Evolutionary conservation across 1,284 basidiomycete genomes (phyloP).

Genomic region (Cryptococcus maquisensis): DNA sequence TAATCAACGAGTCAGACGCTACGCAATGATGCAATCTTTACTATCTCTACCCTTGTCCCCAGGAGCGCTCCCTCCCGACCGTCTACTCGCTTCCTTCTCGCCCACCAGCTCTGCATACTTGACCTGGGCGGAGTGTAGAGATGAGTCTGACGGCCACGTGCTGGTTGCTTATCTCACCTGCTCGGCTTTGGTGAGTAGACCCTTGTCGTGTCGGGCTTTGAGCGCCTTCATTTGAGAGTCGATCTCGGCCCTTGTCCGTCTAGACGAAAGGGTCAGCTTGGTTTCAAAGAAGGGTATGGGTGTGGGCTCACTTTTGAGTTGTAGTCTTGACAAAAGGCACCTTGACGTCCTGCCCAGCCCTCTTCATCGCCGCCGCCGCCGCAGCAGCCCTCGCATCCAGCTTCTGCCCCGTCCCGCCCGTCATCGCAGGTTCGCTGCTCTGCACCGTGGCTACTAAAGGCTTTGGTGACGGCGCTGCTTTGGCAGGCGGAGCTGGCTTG

Average conservation of each 20-base stretch:
- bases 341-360: slow-evolving; percentile 46
- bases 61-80: slow-evolving; percentile 26
- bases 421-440: slow-evolving; percentile 1
- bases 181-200: slow-evolving; percentile 45
- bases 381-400: slow-evolving; percentile 42
- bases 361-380: slow-evolving; percentile 40
- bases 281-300: not conserved
- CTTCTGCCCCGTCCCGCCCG: not conserved
- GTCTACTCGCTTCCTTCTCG: slow-evolving; percentile 27
- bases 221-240: slow-evolving; percentile 42
- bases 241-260: slow-evolving; percentile 41
- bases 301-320: slow-evolving; percentile 37
- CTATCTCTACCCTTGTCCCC: not conserved
- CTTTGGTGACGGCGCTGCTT: not conserved
- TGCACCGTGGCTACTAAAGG: not conserved
- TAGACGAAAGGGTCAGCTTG: slow-evolving; percentile 10
- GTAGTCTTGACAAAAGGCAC: slow-evolving; percentile 46
- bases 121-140: slow-evolving; percentile 21
- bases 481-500: not conserved
- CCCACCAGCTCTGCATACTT: slow-evolving; percentile 47
- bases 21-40: slow-evolving; percentile 6
- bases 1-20: no score
- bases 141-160: not conserved
- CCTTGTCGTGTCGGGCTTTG: slow-evolving; percentile 46
- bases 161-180: slow-evolving; percentile 39